Percentiles rank a stretch among this genome's conserved stretches.
Conservation (phyloP, 2,329 filamentous ascomycete genomes). For the Seiridium cupressi region DNA sequence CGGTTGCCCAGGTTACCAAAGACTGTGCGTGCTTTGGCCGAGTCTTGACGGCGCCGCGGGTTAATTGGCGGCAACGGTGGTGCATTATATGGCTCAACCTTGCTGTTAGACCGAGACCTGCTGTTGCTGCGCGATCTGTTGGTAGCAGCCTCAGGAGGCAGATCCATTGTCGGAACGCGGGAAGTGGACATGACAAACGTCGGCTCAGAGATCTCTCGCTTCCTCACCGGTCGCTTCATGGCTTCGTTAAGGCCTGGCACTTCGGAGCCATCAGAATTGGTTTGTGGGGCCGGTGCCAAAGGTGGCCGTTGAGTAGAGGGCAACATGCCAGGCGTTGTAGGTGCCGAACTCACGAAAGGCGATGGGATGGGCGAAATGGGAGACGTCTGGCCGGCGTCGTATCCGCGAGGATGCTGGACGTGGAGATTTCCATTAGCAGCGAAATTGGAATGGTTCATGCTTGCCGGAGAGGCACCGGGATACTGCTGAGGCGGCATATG, state of each 20-base stretch:
- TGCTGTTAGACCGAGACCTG: conserved; percentile 37
- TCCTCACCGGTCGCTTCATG: conserved; percentile 40
- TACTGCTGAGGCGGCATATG: conserved; percentile 45
- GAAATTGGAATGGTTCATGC: conserved; percentile 20
- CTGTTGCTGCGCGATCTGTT: conserved; percentile 34
- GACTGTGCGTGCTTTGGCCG: conserved; percentile 36
- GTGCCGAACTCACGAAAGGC: conserved; percentile 29
- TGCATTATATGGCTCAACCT: conserved; percentile 29
- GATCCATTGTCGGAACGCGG: conserved; percentile 40
- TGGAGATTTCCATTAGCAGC: conserved; percentile 30
- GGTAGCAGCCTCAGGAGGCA: conserved; percentile 30
- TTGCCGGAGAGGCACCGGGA: conserved; percentile 23
- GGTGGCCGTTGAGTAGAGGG: conserved; percentile 32
- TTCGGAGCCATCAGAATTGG: conserved; percentile 18
- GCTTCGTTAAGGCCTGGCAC: conserved; percentile 34
- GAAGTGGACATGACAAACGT: conserved; percentile 45
- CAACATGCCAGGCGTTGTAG: conserved; percentile 30
- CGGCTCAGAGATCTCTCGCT: conserved; percentile 50
- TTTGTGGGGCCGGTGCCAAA: conserved; percentile 24
- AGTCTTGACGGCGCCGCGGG: conserved; percentile 46
- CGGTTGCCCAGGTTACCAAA: conserved; percentile 34
- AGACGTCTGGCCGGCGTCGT: conserved; percentile 40
- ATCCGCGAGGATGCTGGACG: conserved; percentile 29
- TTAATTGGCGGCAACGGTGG: conserved; percentile 60
- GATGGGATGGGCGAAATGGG: conserved; percentile 43